These are phyloP conservation scores for Jatropha curcas DNA, from an alignment of 345 rosid species.

Conservation along the genomic window DNA sequence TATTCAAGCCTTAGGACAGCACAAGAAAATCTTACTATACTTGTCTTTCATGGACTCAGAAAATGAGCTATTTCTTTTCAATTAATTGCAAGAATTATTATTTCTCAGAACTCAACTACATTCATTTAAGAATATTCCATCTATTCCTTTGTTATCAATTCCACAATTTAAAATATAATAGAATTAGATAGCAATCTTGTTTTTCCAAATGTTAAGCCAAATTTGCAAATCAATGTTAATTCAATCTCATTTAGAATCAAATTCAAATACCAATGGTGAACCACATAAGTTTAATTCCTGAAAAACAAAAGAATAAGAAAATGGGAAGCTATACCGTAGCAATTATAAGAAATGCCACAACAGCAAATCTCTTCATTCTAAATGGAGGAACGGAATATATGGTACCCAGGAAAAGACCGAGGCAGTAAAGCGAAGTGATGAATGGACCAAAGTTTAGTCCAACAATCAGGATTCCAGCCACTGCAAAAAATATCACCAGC, in stretches of 20 bases:
- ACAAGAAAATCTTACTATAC: too few relatives aligned
- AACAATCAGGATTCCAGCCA: conserved; percentile 69
- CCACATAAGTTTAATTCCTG: conserved; percentile 1
- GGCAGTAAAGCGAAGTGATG: conserved; percentile 72
- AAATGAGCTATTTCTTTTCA: neutral
- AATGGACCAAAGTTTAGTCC: conserved; percentile 79
- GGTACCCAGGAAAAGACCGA: conserved; percentile 91
- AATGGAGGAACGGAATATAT: conserved; percentile 96
- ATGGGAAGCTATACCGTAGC: conserved; percentile 55
- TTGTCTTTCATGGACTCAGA: conserved; percentile 2
- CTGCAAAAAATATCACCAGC: conserved; percentile 76
- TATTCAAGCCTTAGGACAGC: neutral
- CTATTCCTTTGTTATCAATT: conserved; percentile 25
- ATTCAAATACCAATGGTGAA: neutral
- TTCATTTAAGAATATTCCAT: conserved; percentile 6
- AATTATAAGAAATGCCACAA: conserved; percentile 90
- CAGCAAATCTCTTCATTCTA: conserved; percentile 88
- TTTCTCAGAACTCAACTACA: neutral
- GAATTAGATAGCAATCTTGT: neutral
- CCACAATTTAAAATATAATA: neutral
- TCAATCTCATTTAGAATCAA: conserved; percentile 7
- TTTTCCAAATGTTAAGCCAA: neutral
- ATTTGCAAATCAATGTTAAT: conserved; percentile 1
- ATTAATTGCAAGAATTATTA: neutral
- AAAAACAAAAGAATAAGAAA: neutral